phyloP scores from a whole-genome alignment of 2,329 filamentous ascomycete species.

The Calonectria fujianensis region DNA sequence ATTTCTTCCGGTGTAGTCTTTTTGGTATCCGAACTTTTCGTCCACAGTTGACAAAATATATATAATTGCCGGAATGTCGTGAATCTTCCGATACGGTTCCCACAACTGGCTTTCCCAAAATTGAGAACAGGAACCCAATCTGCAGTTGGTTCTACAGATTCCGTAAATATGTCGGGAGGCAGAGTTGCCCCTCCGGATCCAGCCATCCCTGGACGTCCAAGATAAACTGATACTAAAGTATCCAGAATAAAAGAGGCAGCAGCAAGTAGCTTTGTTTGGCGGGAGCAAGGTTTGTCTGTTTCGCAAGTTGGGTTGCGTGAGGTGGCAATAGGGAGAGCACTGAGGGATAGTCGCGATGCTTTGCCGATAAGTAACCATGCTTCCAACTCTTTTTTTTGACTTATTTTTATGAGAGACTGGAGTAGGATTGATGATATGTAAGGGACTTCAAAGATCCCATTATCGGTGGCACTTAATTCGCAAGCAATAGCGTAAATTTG shows the following conservation, averaged over 20 bases:
- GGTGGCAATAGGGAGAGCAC: neutral
- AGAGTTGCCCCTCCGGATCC: neutral
- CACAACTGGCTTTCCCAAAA: neutral
- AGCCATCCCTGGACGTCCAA: neutral
- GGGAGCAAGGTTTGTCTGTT: too few species aligned
- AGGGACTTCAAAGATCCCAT: neutral
- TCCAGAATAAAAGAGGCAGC: slow-evolving; percentile 1
- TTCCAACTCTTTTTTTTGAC: neutral
- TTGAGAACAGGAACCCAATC: neutral
- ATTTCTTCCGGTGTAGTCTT: slow-evolving; percentile 6
- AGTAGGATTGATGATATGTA: slow-evolving; percentile 8
- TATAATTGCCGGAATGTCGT: neutral
- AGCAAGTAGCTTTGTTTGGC: neutral
- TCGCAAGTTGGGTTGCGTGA: too few species aligned
- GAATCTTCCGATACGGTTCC: neutral
- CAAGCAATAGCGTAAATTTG: slow-evolving; percentile 8
- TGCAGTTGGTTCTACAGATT: neutral
- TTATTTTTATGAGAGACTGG: slow-evolving; percentile 9
- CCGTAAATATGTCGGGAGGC: neutral
- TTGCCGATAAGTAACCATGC: slow-evolving; percentile 18
- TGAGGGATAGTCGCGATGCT: neutral
- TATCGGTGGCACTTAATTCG: neutral
- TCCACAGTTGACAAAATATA: neutral
- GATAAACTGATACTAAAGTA: slow-evolving; percentile 3
- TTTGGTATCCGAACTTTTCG: neutral